Base-by-base conservation (phyloP, 2,329 filamentous ascomycete species). In the Ophiocordyceps camponoti-floridani region DNA sequence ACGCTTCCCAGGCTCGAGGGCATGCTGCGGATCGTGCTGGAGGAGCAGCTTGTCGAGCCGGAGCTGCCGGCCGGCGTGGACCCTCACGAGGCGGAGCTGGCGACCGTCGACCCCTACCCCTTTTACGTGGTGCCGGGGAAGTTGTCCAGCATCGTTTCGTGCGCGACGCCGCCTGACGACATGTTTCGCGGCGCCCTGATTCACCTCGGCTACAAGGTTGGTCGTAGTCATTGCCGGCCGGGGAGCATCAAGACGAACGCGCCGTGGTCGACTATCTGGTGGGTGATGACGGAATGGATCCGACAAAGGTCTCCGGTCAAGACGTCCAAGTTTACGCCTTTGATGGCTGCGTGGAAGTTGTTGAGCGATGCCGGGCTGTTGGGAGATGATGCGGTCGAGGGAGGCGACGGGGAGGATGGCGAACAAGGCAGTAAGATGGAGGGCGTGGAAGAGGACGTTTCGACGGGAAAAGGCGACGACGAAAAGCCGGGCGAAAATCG, bases 211-310 rank as follows among this genome's bases (percentile, higher is more conserved):
- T 96, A 94, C 58, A 72, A 74, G 41, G 83, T 83, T 4, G 84
- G 84, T 1, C 77, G 89, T 54, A 94, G 84, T 53, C 91, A 98
- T 61, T 86, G 86, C 53, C 86, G 87, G 52, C 74, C 85, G 0
- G 89, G 88, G 26, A 91, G 84, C 55, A 79, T 96, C 62, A 94
- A 93, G 66, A 96, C 91, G 0, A 79, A 96, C 61, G 91, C 91
- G 13, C 84, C 88, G 0, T 98, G 87, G 87, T 69, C 69, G 4
- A 79, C 85, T 0, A 74, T 98, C 42, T 96, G 91, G 88, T 83
- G 93, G 58, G 68, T 96, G 27, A 91, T 96, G 77, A 74, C 84
- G 26, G 87, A 94, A 62, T 98, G 87, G 86, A 76, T 84, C 13
- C 75, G 81, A 23, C 86, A 94, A 57, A 83, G 81, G 54, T 71